A percentile compares a stretch with the other conserved stretches of the same genome.
Conservation (phyloP, 768 basidiomycete species). For the Cystofilobasidium capitatum region DNA sequence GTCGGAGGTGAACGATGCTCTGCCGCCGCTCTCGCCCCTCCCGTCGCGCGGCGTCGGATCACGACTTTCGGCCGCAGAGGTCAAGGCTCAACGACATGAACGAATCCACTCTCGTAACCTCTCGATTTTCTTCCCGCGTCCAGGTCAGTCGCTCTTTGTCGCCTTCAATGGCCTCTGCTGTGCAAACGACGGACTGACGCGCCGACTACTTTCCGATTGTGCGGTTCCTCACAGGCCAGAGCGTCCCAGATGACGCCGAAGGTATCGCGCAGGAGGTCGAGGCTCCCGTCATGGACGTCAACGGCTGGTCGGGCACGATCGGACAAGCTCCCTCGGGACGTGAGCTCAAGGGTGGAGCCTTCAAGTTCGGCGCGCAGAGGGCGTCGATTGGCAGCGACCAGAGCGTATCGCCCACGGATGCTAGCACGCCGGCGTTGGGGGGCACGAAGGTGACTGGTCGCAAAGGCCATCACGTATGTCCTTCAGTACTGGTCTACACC, state of each 20-base stretch:
- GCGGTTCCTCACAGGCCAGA: constrained; percentile 43
- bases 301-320: constrained; percentile 43
- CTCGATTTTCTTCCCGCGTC: constrained; percentile 81
- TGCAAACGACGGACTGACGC: too few species aligned
- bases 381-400: constrained; percentile 42
- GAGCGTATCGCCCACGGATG: constrained; percentile 8
- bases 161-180: constrained; percentile 39
- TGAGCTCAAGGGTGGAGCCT: constrained; percentile 34
- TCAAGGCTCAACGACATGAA: constrained; percentile 45
- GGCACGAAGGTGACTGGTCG: constrained; percentile 31
- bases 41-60: neutral
- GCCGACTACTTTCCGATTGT: constrained; percentile 60
- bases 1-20: constrained; percentile 14
- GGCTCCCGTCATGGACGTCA: constrained; percentile 46
- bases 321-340: constrained; percentile 32
- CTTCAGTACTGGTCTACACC: too few species aligned
- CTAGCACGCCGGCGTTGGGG: constrained; percentile 5
- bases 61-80: constrained; percentile 27
- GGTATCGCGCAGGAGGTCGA: constrained; percentile 40
- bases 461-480: constrained; percentile 38
- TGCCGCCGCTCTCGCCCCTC: constrained; percentile 11
- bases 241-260: constrained; percentile 31
- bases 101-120: constrained; percentile 83
- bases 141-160: constrained; percentile 44
- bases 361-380: constrained; percentile 55